Base-by-base conservation (phyloP, 352 stramenopile species). In the Discostella stelligera region DNA sequence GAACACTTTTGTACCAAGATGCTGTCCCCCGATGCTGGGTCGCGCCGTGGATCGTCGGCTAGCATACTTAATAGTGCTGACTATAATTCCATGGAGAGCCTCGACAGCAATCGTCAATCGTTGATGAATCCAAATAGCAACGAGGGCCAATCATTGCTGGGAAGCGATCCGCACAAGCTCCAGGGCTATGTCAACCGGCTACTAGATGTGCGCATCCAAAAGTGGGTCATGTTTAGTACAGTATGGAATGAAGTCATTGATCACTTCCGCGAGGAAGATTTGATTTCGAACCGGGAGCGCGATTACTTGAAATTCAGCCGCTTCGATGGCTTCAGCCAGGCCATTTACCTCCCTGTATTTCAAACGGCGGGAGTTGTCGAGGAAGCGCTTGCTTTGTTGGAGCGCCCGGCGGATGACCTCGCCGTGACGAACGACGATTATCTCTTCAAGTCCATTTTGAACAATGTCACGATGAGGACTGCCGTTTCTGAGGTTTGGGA, bases 271-370 rank as follows among this genome's bases (percentile, higher is more conserved):
- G 89, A 91, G 1, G 95, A 98, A 62, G 93, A 96, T 83, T 88
- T 95, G 61, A 83, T 96, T 61, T 94, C 84, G 14, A 95, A 95
- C 71, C 66, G 79, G 1, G 93, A 96, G 77, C 87, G 85, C 70
- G 79, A 93, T 58, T 88, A 98, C 58, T 88, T 99, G 30, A 96
- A 97, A 67, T 99, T 99, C 81, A 96, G 98, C 68, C 93, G 96
- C 30, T 94, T 94, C 63, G 93, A 97, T 65, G 95, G 95, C 0
- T 98, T 98, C 81, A 96, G 96, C 77, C 96, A 98, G 65, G n/a
- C n/a, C n/a, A 98, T 99, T 73, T 99, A 98, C 76, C 79, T 99
- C 46, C 97, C 97, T 20, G 95, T 98, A 54, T 99, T 99, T 79
- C 96, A 98, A 76, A 95, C 98, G 13, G 97, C 96, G 10, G 97